Evolutionary conservation across 768 basidiomycete species (phyloP), one percentile per base, ranked within the genome.

Genomic region (Podaxis carcinomalis): DNA sequence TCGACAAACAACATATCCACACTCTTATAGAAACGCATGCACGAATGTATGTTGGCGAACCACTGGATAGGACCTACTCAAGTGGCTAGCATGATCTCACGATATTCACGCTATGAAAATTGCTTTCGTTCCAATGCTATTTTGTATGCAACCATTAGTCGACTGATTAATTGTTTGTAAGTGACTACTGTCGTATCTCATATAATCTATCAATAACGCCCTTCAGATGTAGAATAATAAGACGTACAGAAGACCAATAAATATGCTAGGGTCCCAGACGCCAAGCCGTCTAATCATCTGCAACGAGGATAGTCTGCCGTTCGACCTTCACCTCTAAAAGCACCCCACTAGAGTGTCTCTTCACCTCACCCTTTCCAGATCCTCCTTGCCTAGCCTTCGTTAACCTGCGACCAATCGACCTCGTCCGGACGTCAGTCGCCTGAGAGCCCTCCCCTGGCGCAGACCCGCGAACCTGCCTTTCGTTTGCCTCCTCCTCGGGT

Each of bases 21-120:
- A 71, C 71, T 23, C 70, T 82, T 51, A 72, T 82, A 54, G 74
- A 74, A 63, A 69, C 69, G 60, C 81, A 82, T 63, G 72, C 75
- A 19, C 67, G 71, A 64, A 81, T 83, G 81, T 83, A 83, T 62
- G 32, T 57, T 47, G 47, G 50, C 6, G 44, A 35, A 16, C n/a
- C 39, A n/a, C 50, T n/a, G 44, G 60, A 47, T 44, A 19, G 35
- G n/a, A 23, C 51, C 19, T 14, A 19, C 32, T 49, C 10, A 7
- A 13, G 4, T 21, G n/a, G 49, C n/a, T 53, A 32, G 13, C 53
- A 32, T 47, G 32, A 59, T 36, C 40, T 51, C 55, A 19, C 47
- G 36, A 37, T 53, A 47, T n/a, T 16, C 44, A 9, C 19, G 16
- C 46, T 40, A 32, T 11, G 16, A 21, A n/a, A 14, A 5, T 28